Evolutionary conservation across 2,329 filamentous ascomycete species (phyloP).

Genomic region (Falciphora oryzae): DNA sequence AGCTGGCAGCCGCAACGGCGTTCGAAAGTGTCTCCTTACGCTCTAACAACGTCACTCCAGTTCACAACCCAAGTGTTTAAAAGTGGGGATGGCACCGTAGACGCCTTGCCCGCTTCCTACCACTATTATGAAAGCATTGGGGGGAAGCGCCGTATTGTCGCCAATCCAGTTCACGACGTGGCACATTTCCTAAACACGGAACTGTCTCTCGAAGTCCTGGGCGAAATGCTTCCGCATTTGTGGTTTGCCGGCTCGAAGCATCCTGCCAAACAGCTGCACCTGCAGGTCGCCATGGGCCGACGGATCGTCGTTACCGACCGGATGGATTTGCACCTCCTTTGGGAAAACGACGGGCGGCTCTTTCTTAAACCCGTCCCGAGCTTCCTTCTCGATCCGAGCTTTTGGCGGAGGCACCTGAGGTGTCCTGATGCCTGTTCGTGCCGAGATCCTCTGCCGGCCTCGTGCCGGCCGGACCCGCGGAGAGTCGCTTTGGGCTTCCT

Average conservation of each 20-base stretch:
- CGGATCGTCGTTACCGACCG: constrained; percentile 9
- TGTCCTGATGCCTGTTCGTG: constrained; percentile 13
- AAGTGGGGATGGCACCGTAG: constrained; percentile 8
- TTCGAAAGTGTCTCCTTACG: constrained; percentile 6
- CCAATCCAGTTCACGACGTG: not conserved
- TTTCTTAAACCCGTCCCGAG: constrained; percentile 12
- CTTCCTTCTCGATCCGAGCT: constrained; percentile 8
- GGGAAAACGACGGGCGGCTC: constrained; percentile 5
- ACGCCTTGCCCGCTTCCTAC: constrained; percentile 14
- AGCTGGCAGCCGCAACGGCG: constrained; percentile 8
- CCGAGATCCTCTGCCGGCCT: not conserved
- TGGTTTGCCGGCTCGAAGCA: constrained; percentile 7
- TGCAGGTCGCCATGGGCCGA: constrained; percentile 7
- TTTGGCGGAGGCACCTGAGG: constrained; percentile 6
- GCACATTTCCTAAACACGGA: constrained; percentile 6
- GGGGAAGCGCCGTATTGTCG: constrained; percentile 9
- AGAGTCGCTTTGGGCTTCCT: constrained; percentile 17
- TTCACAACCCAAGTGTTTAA: constrained; percentile 11
- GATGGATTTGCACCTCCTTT: constrained; percentile 11
- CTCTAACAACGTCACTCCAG: constrained; percentile 11
- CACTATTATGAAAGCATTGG: constrained; percentile 12
- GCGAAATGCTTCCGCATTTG: not conserved
- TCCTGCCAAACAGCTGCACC: constrained; percentile 7
- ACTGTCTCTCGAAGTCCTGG: constrained; percentile 6
- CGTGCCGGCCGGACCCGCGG: constrained; percentile 9